Conservation (phyloP, 2,329 filamentous ascomycete genomes). For the Claviceps lovelessii region DNA sequence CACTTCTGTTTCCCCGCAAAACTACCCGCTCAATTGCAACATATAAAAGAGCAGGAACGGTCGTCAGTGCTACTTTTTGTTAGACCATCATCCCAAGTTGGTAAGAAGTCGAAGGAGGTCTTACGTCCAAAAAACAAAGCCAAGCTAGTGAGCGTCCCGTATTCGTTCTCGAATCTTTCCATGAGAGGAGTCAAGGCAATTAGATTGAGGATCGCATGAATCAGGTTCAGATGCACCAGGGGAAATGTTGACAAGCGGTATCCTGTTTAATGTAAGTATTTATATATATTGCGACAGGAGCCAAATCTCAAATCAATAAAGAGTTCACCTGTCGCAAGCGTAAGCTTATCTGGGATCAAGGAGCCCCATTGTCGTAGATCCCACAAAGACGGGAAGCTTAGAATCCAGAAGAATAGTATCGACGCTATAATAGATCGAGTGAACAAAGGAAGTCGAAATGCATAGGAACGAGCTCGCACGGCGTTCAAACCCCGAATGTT, state of each 20-base stretch:
- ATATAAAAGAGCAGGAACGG: constrained; percentile 71
- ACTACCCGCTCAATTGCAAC: constrained; percentile 62
- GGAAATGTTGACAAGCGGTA: constrained; percentile 89
- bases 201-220: constrained; percentile 70
- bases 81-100: not conserved
- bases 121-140: constrained; percentile 81
- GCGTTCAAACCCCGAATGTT: constrained; percentile 44
- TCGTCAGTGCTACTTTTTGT: constrained; percentile 47
- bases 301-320: not conserved
- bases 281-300: not conserved
- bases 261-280: constrained; percentile 36
- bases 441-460: constrained; percentile 75
- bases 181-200: constrained; percentile 73
- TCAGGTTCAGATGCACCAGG: constrained; percentile 65
- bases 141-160: constrained; percentile 79
- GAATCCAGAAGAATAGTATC: constrained; percentile 49
- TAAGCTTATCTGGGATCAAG: constrained; percentile 63
- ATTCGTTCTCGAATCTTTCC: constrained; percentile 84
- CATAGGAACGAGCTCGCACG: constrained; percentile 61
- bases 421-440: constrained; percentile 56
- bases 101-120: constrained; percentile 21
- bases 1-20: constrained; percentile 53
- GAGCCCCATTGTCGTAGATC: constrained; percentile 63
- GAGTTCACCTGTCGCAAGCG: constrained; percentile 48
- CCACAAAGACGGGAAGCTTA: constrained; percentile 55